Conservation (phyloP, 768 basidiomycete genomes). For the Auriscalpium orientale region DNA sequence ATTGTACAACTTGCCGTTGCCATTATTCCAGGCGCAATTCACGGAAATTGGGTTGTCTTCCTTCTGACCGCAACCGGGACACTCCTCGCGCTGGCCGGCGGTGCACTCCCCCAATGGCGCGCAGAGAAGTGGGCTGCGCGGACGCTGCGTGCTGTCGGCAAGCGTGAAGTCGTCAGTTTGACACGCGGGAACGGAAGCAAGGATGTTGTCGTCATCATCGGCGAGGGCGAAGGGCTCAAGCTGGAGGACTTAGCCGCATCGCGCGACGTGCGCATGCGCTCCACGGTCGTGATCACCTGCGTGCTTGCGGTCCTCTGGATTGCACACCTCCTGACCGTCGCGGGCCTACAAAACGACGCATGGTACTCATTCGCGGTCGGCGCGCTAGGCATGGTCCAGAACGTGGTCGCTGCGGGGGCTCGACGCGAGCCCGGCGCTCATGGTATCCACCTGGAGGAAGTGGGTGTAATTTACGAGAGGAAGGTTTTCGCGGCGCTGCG, state of each 20-base stretch:
- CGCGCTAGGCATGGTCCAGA: slow-evolving; percentile 21
- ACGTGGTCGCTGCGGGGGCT: slow-evolving; percentile 19
- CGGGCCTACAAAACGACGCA: slow-evolving; percentile 14
- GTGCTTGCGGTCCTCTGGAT: slow-evolving; percentile 18
- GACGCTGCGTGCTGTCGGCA: neutral
- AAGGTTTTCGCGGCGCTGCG: slow-evolving; percentile 16
- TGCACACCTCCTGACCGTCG: slow-evolving; percentile 19
- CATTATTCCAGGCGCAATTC: slow-evolving; percentile 19
- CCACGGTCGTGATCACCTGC: slow-evolving; percentile 8
- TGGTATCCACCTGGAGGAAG: slow-evolving; percentile 18
- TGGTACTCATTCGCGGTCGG: slow-evolving; percentile 20
- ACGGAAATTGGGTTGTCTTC: slow-evolving; percentile 23
- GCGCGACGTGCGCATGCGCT: slow-evolving; percentile 7
- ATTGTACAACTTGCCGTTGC: slow-evolving; percentile 23
- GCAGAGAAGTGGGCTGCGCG: slow-evolving; percentile 25
- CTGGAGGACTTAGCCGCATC: slow-evolving; percentile 25
- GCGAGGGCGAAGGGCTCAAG: slow-evolving; percentile 18
- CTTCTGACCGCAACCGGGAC: slow-evolving; percentile 23
- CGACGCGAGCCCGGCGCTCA: slow-evolving; percentile 15
- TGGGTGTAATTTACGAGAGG: slow-evolving; percentile 2
- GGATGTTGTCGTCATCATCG: slow-evolving; percentile 24
- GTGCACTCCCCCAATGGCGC: slow-evolving; percentile 25
- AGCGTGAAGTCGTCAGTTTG: slow-evolving; percentile 20
- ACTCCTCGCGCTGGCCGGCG: slow-evolving; percentile 17
- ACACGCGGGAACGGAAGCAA: slow-evolving; percentile 25